Conservation (phyloP, 2,329 filamentous ascomycete genomes). For the Lachnellula arida region DNA sequence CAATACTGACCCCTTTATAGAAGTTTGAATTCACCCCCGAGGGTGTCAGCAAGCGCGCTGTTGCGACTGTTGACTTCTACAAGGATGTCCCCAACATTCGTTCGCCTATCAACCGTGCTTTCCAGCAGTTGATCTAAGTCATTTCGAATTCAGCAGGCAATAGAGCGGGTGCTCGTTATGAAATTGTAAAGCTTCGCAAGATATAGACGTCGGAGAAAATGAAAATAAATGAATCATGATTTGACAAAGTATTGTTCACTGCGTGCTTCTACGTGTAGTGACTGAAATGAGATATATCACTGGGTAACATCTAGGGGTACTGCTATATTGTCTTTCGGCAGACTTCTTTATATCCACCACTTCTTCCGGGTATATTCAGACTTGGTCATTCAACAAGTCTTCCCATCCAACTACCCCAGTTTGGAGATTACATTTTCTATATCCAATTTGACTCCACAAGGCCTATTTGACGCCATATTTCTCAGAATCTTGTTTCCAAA, state of each 20-base stretch:
- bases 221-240: slow-evolving; percentile 1
- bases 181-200: slow-evolving; percentile 5
- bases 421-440: no score
- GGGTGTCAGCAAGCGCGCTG: slow-evolving; percentile 90
- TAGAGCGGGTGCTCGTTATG: background rate
- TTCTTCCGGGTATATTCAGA: no score
- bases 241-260: background rate
- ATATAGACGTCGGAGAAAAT: background rate
- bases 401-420: no score
- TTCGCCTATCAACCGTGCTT: slow-evolving; percentile 94
- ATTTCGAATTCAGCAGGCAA: background rate
- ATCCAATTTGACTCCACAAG: no score
- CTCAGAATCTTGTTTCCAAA: background rate
- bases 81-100: slow-evolving; percentile 87
- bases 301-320: background rate
- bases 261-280: background rate
- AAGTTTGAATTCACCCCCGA: slow-evolving; percentile 99
- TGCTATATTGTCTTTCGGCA: background rate
- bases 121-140: slow-evolving; percentile 88
- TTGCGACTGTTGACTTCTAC: slow-evolving; percentile 94
- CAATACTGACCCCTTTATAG: slow-evolving; percentile 46
- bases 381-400: no score
- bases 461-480: no score
- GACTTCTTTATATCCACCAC: no score
- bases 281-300: background rate